Percentiles rank a stretch among this genome's conserved stretches.
phyloP scores from a whole-genome alignment of 208 protist species.

The Leishmania martiniquensis region DNA sequence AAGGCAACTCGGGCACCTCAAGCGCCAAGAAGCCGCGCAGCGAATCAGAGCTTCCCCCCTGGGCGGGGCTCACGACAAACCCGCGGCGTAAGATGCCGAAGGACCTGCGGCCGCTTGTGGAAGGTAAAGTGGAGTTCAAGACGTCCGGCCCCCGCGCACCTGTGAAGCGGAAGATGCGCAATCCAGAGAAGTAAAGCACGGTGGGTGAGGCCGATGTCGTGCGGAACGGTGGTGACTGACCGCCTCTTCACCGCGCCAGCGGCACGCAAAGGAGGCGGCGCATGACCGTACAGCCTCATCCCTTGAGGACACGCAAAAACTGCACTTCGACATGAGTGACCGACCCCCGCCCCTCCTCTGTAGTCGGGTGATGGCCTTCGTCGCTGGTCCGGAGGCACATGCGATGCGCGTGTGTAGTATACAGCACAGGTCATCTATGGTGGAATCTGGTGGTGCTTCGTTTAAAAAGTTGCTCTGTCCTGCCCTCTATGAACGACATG shows the following conservation, averaged over 20 bases:
- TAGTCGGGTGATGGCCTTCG: too few species aligned
- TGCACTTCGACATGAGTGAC: too few species aligned
- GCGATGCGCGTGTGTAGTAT: neutral
- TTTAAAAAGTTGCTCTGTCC: neutral
- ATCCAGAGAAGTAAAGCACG: constrained; percentile 70
- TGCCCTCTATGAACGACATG: neutral
- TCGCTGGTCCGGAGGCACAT: too few species aligned
- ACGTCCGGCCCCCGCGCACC: constrained; percentile 46
- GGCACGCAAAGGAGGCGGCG: neutral
- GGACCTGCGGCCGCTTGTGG: constrained; percentile 77
- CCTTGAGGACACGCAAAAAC: neutral
- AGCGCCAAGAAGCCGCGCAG: constrained; percentile 34
- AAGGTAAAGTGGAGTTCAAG: constrained; percentile 54
- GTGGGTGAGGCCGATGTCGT: too few species aligned
- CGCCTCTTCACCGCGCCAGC: neutral
- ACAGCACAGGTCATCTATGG: neutral
- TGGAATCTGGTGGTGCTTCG: neutral
- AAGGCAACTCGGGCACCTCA: neutral
- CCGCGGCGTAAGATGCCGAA: constrained; percentile 85
- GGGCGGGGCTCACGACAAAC: constrained; percentile 88
- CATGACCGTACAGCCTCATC: neutral
- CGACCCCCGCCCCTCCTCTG: too few species aligned
- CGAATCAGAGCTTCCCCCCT: constrained; percentile 44
- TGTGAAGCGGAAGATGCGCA: constrained; percentile 81
- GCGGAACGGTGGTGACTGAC: neutral